phyloP scores from a whole-genome alignment of 192 early-diverging fungal genomes.

The Gonapodya prolifera region DNA sequence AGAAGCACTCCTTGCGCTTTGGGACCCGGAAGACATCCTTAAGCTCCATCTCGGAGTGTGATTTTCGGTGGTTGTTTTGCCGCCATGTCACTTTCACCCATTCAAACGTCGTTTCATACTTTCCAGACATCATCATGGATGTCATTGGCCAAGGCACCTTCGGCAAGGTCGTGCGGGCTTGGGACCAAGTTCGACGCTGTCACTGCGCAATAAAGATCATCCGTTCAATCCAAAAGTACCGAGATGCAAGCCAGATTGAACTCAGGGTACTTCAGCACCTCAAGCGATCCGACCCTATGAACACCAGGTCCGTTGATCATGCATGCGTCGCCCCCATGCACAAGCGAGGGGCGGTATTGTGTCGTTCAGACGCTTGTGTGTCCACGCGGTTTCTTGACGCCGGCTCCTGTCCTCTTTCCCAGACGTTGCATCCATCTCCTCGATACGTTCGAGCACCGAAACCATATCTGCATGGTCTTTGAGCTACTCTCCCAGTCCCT shows the following conservation, averaged over 20 bases:
- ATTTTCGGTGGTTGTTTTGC: no score
- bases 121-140: slow-evolving; percentile 66
- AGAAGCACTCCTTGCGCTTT: no score
- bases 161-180: slow-evolving; percentile 90
- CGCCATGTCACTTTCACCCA: no score
- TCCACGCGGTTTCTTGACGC: no score
- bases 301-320: slow-evolving; percentile 38
- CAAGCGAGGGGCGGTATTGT: neutral
- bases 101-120: no score
- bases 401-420: no score
- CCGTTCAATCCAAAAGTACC: slow-evolving; percentile 84
- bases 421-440: slow-evolving; percentile 82
- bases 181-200: slow-evolving; percentile 47
- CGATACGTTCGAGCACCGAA: slow-evolving; percentile 73
- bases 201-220: slow-evolving; percentile 85
- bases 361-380: no score
- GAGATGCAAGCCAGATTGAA: slow-evolving; percentile 82
- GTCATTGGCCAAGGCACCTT: slow-evolving; percentile 94
- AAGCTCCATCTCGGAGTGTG: no score
- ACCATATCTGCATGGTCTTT: slow-evolving; percentile 98
- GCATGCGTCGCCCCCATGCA: neutral
- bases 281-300: slow-evolving; percentile 65
- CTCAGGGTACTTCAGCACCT: slow-evolving; percentile 73
- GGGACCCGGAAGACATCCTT: no score
- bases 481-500: slow-evolving; percentile 73